phyloP scores from a whole-genome alignment of 805 yeast species.

The Saccharomycopsis synnaedendra region DNA sequence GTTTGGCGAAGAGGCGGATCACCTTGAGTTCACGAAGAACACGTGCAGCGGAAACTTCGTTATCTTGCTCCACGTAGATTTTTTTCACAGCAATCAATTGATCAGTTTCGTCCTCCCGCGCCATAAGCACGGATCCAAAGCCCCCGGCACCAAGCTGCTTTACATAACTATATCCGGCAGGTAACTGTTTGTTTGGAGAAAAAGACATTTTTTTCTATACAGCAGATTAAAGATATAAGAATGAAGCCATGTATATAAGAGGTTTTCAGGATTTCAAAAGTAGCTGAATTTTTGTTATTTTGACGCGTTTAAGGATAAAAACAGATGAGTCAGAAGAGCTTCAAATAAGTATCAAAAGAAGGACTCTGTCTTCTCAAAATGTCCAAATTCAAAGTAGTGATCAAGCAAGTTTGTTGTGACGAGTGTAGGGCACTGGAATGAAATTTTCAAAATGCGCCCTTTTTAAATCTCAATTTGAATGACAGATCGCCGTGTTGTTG shows the following conservation, averaged over 20 bases:
- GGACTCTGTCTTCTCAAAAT: neutral
- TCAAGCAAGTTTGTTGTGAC: too few relatives aligned
- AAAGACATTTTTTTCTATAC: neutral
- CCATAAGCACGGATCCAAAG: neutral
- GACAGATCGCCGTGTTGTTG: too few relatives aligned
- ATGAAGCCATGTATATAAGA: neutral
- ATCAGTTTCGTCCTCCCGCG: neutral
- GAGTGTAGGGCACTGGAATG: too few relatives aligned
- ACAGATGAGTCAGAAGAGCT: neutral
- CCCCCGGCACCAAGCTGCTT: neutral
- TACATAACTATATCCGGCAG: neutral
- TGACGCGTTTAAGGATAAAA: neutral
- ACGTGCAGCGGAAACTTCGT: neutral
- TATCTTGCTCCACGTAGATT: neutral
- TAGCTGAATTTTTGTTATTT: neutral
- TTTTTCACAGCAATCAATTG: neutral
- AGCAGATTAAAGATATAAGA: neutral
- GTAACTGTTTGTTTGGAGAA: neutral
- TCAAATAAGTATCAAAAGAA: neutral
- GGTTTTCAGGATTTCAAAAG: neutral
- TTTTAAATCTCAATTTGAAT: too few relatives aligned
- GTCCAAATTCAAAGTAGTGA: too few relatives aligned
- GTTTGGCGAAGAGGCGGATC: neutral
- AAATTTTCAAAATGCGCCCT: too few relatives aligned
- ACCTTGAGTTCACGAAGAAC: conserved; percentile 1